Base-by-base conservation (phyloP, 2,329 filamentous ascomycete genomes). In the Hysterium pulicare region DNA sequence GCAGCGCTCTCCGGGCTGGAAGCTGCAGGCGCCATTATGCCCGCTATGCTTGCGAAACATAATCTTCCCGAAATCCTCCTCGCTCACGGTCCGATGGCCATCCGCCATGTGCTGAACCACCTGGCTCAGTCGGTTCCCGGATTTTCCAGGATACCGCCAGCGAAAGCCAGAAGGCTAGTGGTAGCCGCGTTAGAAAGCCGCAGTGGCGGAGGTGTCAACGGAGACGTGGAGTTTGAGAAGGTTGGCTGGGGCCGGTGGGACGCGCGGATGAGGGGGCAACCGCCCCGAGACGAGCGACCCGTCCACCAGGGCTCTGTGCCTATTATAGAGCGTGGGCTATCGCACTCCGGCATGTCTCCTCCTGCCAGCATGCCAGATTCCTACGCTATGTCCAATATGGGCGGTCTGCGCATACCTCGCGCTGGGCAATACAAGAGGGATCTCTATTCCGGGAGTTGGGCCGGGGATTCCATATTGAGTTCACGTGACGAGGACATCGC, bases 191-290 rank as follows among this genome's bases (percentile, higher is more conserved):
- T 97, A 53, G 91, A 97, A 71, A 86, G 87, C 56, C 84, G 87
- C 55, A 73, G 74, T n/a, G 75, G 71, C 35, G 77, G 75, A 42
- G 76, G 75, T 36, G 63, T 78, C 47, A 75, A 83, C 48, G 83
- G 84, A 52, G 83, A 88, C 54, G 84, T 93, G 57, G 78, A 84
- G 61, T 97, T 95, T 62, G 87, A 94, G 67, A 97, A 97, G 75
- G 89, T 96, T 45, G 91, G 91, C 61, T 97, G 91, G 91, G 93
- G 93, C 46, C 83, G 90, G 53, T 98, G 91, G 91, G 87, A 94
- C 67, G 93, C 90, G 48, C 83, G 83, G 62, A 77, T 81, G 63
- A 82, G 82, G 56, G 87, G 84, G 41, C 79, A 87, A 48, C 71
- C 77, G 33, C 57, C 71, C 48, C 72, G 75, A 49, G 64, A 72